Percentiles rank a stretch among this genome's conserved stretches.
Conservation (phyloP, 23 red algal species). For the Cyanidium caldarium region DNA sequence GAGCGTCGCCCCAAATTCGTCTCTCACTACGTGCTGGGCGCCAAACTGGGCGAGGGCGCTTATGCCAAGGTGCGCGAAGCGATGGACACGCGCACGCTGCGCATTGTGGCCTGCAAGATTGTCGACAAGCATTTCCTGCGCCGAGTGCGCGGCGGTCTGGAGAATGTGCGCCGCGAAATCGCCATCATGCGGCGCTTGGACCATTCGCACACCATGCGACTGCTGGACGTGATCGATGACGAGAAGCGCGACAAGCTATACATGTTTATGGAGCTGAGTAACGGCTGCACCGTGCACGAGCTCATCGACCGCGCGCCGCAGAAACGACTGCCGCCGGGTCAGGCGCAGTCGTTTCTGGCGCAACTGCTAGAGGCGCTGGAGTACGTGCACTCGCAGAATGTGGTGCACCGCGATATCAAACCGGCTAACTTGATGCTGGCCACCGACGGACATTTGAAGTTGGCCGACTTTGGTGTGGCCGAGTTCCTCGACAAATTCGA, state of each 20-base stretch:
- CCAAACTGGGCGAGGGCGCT: constrained; percentile 77
- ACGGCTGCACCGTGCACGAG: constrained; percentile 66
- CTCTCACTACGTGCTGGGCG: constrained; percentile 54
- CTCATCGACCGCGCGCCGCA: constrained; percentile 34
- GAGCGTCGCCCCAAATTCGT: constrained; percentile 29
- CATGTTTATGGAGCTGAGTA: constrained; percentile 84
- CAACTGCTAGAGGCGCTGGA: constrained; percentile 63
- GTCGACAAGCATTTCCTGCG: constrained; percentile 55
- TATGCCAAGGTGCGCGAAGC: constrained; percentile 82
- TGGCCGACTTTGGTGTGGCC: constrained; percentile 96
- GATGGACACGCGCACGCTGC: constrained; percentile 60
- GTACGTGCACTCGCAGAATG: constrained; percentile 70
- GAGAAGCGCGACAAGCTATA: constrained; percentile 36
- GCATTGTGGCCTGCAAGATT: constrained; percentile 87
- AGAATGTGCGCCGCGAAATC: constrained; percentile 71
- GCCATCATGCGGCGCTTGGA: constrained; percentile 50
- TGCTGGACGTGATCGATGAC: constrained; percentile 74
- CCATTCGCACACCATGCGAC: constrained; percentile 80
- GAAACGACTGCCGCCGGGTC: constrained; percentile 28
- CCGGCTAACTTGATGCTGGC: constrained; percentile 86
- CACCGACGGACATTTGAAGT: constrained; percentile 51
- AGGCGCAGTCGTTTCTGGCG: constrained; percentile 49
- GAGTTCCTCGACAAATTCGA: constrained; percentile 86
- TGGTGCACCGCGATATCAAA: constrained; percentile 97
- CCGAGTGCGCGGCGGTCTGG: constrained; percentile 43